Conservation (phyloP, 2,329 filamentous ascomycete genomes). For the Hymenoscyphus scutula region DNA sequence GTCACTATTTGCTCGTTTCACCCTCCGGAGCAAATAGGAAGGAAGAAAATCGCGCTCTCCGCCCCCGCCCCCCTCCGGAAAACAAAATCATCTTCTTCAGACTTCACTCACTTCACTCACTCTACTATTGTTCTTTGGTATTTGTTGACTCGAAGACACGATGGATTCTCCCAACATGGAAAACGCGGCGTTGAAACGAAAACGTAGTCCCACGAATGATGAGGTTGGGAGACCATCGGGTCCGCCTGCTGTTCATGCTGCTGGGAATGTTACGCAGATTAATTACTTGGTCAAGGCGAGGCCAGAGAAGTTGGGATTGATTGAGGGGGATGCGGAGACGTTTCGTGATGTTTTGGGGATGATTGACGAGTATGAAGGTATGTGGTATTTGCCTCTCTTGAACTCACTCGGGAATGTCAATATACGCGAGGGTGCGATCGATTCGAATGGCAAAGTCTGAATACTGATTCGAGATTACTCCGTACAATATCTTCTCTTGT, state of each 20-base stretch:
- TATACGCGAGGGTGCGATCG: too few relatives aligned
- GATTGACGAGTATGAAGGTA: slow-evolving; percentile 74
- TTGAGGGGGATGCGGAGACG: slow-evolving; percentile 60
- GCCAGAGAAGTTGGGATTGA: slow-evolving; percentile 46
- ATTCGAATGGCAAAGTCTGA: too few relatives aligned
- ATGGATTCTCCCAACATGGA: slow-evolving; percentile 20
- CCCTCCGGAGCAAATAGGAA: slow-evolving; percentile 2
- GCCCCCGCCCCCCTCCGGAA: not conserved
- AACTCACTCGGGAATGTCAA: too few relatives aligned
- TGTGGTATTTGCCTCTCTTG: too few relatives aligned
- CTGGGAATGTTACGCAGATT: slow-evolving; percentile 40
- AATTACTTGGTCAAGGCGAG: slow-evolving; percentile 52
- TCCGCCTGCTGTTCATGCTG: slow-evolving; percentile 26
- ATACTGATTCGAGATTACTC: too few relatives aligned
- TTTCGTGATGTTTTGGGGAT: slow-evolving; percentile 71
- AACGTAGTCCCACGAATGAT: slow-evolving; percentile 28
- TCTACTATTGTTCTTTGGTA: not conserved
- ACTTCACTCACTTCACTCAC: not conserved
- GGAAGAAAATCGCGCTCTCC: not conserved
- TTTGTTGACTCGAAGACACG: not conserved
- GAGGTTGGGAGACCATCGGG: slow-evolving; percentile 37
- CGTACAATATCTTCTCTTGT: too few relatives aligned
- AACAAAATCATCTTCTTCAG: not conserved
- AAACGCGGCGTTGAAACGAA: slow-evolving; percentile 25
- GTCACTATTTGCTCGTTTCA: not conserved